Percentiles rank a stretch among this genome's conserved stretches.
These are phyloP conservation scores for Trichoderma asperelloides DNA, from an alignment of 495 filamentous ascomycete species.

Conservation along the genomic window DNA sequence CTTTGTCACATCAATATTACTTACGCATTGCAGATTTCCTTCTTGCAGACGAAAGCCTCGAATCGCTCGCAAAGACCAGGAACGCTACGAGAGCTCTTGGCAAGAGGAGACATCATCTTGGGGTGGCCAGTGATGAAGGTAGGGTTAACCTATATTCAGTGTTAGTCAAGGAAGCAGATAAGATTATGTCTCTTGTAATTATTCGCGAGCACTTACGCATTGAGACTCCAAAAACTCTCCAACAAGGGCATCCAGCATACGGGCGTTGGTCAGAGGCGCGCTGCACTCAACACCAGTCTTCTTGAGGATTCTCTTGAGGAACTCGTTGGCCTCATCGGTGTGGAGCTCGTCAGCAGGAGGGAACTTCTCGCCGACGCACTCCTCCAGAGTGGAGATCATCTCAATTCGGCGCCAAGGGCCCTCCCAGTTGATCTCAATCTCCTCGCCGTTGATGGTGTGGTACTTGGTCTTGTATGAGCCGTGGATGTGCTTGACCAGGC, in stretches of 20 bases:
- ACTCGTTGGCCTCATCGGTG: conserved; percentile 76
- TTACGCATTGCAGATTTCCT: conserved; percentile 82
- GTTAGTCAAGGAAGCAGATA: neutral
- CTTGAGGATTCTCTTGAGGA: conserved; percentile 73
- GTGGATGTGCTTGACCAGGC: conserved; percentile 83
- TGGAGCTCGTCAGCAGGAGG: conserved; percentile 82
- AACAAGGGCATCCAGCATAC: conserved; percentile 67
- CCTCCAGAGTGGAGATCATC: conserved; percentile 93
- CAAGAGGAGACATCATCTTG: conserved; percentile 95
- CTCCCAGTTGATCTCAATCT: conserved; percentile 89
- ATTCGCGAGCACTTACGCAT: conserved; percentile 42
- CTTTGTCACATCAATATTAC: neutral
- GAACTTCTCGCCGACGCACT: conserved; percentile 86
- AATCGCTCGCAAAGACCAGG: conserved; percentile 91
- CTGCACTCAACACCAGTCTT: conserved; percentile 87
- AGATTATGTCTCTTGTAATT: neutral
- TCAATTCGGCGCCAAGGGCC: conserved; percentile 87
- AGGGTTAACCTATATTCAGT: conserved; percentile 47
- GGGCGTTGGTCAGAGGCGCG: conserved; percentile 84
- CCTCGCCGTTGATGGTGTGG: conserved; percentile 70
- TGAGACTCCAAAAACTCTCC: conserved; percentile 93
- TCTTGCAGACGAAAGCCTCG: conserved; percentile 95
- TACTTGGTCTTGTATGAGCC: conserved; percentile 79
- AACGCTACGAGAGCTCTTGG: conserved; percentile 81
- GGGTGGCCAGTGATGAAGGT: conserved; percentile 85